Base-by-base conservation (phyloP, 2,329 filamentous ascomycete genomes). In the Phialocephala sp. region DNA sequence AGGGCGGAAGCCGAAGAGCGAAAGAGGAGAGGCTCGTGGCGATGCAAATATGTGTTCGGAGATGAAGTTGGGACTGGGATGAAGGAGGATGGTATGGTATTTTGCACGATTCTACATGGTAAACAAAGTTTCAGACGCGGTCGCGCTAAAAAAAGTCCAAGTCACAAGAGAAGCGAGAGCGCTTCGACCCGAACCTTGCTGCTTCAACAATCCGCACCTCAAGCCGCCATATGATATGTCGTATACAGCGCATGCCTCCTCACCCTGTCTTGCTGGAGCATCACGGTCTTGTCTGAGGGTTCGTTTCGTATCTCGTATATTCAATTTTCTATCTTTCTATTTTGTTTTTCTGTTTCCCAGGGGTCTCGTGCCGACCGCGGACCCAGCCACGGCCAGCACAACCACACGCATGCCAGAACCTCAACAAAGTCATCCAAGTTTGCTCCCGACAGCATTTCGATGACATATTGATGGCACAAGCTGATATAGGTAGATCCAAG, bases 111-210 rank as follows among this genome's bases (percentile, higher is more conserved):
- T 52, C 8, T 32, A 11, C 24, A 20, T 32, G 22, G 47, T 27
- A 52, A 60, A 60, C 43, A 52, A 36, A 37, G 32, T 54, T 60
- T 37, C 43, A 22, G 43, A 15, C 43, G 32, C 12, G 32, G 2
- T 18, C 27, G 32, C 32, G 59, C 47, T 35, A 59, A 59, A 22
- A 37, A 59, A 52, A 41, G 37, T 4, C 24, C 4, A 32, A 27
- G 18, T 32, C 6, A 52, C 20, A 52, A 37, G 12, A 27, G 27
- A 47, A 50, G 59, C 56, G 56, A 59, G 27, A 15, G 57, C 57
- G 57, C 55, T 41, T 58, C 56, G 56, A 43, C 14, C 24, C 57
- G 57, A 32, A 5, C 57, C 58, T 18, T 43, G 43, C 32, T 24
- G 39, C 58, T 35, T 24, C 9, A 27, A 41, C 24, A 20, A 43